Base-by-base conservation (phyloP, 768 basidiomycete genomes). In the Kwoniella pini region DNA sequence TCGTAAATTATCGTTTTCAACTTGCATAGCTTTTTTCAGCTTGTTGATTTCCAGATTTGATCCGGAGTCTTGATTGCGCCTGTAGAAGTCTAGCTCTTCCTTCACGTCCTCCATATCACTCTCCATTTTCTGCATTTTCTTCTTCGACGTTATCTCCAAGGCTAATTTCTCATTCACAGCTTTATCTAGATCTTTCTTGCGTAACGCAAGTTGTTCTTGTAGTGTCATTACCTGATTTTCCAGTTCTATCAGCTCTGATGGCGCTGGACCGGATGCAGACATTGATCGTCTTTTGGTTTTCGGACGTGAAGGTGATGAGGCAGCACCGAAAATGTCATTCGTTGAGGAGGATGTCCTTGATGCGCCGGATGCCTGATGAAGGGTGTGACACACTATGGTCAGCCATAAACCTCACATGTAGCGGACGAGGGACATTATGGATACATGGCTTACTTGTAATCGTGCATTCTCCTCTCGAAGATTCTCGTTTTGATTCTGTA, bases 131-230 rank as follows among this genome's bases (percentile, higher is more conserved):
- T 76, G 74, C 10, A 74, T 53, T 28, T 72, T 68, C 27, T 68
- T 68, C 53, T 68, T 67, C 12, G 63, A 43, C 1, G 64, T 40
- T 3, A 69, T 55, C 58, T 79, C 75, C 0, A 69, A 19, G 1
- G 75, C 72, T 46, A 79, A 58, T 49, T 76, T 74, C 46, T 74
- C 73, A 62, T 79, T 79, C 22, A 73, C 72, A 19, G 72, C 65
- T 50, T 77, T 77, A 57, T 75, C 62, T 13, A 67, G 52, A 19
- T 71, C 69, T 12, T 62, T 40, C 43, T 70, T 69, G 10, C 68
- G 61, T 7, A 39, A 52, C 1, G 60, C 58, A 1, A 78, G 63
- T 54, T 70, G 70, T 6, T 48, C 44, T 42, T 64, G 62, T 22
- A 78, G 55, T 11, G 57, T 63, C 12, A 72, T 68, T 26, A 77